These are phyloP conservation scores for Halophytophthora polymorphica DNA, from an alignment of 352 stramenopile genomes.

Conservation along the genomic window DNA sequence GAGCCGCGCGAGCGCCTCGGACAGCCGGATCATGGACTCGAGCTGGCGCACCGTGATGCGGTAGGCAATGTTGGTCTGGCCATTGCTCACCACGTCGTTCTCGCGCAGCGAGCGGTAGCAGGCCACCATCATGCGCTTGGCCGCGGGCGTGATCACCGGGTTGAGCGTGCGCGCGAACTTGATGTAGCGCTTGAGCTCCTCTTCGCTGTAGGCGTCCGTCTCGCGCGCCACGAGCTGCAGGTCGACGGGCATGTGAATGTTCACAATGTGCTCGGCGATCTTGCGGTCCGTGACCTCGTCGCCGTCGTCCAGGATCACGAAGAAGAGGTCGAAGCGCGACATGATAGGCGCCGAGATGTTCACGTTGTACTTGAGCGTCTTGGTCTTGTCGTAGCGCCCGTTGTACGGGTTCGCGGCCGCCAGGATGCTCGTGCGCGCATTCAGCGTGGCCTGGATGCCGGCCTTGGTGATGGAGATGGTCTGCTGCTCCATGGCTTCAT, in stretches of 20 bases:
- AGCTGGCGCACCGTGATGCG: constrained; percentile 98
- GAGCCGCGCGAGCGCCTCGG: constrained; percentile 96
- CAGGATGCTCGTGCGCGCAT: constrained; percentile 99
- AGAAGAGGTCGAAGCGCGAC: constrained; percentile 99
- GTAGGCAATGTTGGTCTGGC: constrained; percentile 95
- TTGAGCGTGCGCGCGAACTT: constrained; percentile 83
- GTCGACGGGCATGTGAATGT: constrained; percentile 89
- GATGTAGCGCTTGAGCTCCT: constrained; percentile 95
- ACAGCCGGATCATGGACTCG: constrained; percentile 98
- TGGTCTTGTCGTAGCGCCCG: constrained; percentile 91
- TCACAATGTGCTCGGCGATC: constrained; percentile 98
- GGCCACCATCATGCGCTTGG: constrained; percentile 93
- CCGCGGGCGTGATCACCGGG: constrained; percentile 64
- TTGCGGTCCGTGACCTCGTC: constrained; percentile 92
- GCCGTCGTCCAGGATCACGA: constrained; percentile 98
- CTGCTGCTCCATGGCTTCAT: constrained; percentile 99
- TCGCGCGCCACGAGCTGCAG: constrained; percentile 27
- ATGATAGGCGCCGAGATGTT: constrained; percentile 96
- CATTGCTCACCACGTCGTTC: constrained; percentile 92
- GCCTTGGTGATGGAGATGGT: constrained; percentile 99
- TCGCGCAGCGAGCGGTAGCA: constrained; percentile 98
- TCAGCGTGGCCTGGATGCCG: constrained; percentile 98
- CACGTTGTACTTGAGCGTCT: constrained; percentile 88
- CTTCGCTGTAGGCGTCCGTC: constrained; percentile 55
- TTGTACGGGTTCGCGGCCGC: constrained; percentile 98